These are phyloP conservation scores for Colletotrichum tamarilloi DNA, from an alignment of 2,329 filamentous ascomycete genomes.

Conservation along the genomic window DNA sequence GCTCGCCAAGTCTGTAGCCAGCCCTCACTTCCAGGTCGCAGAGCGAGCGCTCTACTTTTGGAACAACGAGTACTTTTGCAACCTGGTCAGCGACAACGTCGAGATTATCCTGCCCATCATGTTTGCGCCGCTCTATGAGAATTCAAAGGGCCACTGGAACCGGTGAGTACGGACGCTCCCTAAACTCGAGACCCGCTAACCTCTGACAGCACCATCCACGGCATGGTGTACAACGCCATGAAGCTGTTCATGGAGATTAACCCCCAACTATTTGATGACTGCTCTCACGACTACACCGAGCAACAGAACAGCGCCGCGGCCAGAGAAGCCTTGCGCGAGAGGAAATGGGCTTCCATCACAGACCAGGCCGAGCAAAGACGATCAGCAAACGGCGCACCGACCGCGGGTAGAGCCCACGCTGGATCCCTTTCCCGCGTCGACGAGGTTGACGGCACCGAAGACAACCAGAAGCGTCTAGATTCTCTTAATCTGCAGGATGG, in stretches of 20 bases:
- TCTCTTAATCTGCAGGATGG: constrained; percentile 91
- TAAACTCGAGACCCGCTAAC: constrained; percentile 44
- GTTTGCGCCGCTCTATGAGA: constrained; percentile 98
- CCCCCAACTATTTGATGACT: constrained; percentile 97
- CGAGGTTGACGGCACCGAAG: constrained; percentile 84
- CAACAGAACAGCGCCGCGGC: constrained; percentile 92
- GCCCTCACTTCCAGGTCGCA: constrained; percentile 98
- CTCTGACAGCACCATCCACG: constrained; percentile 86
- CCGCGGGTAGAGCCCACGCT: constrained; percentile 50
- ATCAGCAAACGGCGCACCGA: constrained; percentile 48
- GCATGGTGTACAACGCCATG: constrained; percentile 99
- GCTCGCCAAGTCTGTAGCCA: constrained; percentile 96
- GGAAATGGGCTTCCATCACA: constrained; percentile 88
- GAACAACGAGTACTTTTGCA: constrained; percentile 99
- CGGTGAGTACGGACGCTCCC: constrained; percentile 67
- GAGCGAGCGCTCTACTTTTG: constrained; percentile 98
- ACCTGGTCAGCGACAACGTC: constrained; percentile 98
- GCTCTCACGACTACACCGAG: constrained; percentile 97
- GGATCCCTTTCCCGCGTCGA: constrained; percentile 67
- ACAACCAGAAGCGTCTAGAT: constrained; percentile 88
- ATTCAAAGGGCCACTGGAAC: constrained; percentile 99
- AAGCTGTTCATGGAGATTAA: constrained; percentile 99
- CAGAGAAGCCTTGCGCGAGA: constrained; percentile 82
- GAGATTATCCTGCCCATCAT: constrained; percentile 99
- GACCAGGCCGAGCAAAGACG: constrained; percentile 82